Conservation (phyloP, 2,329 filamentous ascomycete genomes). For the Aspergillus brunneoviolaceus region DNA sequence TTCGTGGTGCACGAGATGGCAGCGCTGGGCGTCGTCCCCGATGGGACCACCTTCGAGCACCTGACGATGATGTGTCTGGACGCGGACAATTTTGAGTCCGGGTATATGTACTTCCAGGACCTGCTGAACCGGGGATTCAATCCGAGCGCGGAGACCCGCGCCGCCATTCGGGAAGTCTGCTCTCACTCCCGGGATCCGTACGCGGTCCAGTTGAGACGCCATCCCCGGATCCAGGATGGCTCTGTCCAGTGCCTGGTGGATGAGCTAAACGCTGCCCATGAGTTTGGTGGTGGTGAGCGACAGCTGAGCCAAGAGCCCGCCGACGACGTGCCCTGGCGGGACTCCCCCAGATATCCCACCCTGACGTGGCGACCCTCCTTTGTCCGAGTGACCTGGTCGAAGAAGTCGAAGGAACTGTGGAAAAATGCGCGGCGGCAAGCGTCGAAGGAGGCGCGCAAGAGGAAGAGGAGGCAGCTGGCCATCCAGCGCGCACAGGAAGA, state of each 20-base stretch:
- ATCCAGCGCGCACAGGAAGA: conserved; percentile 20
- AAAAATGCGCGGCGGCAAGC: conserved; percentile 17
- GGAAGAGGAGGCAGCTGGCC: conserved; percentile 20
- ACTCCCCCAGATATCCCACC: not conserved
- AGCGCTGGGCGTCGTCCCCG: conserved; percentile 54
- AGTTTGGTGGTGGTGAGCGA: not conserved
- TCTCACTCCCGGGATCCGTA: conserved; percentile 29
- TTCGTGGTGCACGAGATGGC: conserved; percentile 64
- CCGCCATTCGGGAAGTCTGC: conserved; percentile 32
- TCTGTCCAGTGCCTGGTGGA: conserved; percentile 1
- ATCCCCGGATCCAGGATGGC: conserved; percentile 27
- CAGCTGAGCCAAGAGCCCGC: not conserved
- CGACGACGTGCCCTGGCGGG: not conserved
- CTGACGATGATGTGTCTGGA: conserved; percentile 59
- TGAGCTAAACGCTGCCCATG: conserved; percentile 1
- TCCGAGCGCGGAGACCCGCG: conserved; percentile 25
- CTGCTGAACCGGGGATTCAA: conserved; percentile 31
- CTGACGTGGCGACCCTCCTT: not conserved
- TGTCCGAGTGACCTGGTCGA: not conserved
- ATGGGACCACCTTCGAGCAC: conserved; percentile 61
- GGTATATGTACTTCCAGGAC: conserved; percentile 41
- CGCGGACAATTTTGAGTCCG: conserved; percentile 35
- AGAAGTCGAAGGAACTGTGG: conserved; percentile 9
- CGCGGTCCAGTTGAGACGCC: conserved; percentile 31
- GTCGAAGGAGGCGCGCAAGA: conserved; percentile 24